Base-by-base conservation (phyloP, 225 moss, liverwort and hornwort species). In the Polytrichum formosum region DNA sequence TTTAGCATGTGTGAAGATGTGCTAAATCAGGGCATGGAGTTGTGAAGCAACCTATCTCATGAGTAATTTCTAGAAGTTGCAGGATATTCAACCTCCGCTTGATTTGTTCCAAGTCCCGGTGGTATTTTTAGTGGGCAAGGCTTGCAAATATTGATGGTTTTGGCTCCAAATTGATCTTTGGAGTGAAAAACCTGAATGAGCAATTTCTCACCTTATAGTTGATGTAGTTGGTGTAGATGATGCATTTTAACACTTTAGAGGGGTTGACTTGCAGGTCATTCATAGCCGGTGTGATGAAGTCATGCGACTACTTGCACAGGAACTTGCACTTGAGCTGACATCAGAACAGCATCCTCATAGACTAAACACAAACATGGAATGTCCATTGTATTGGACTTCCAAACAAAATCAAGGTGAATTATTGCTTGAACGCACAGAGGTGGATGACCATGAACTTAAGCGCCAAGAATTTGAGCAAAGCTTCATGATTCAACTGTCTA, bases 251-350 rank as follows among this genome's bases (percentile, higher is more conserved):
- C 22, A 27, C 27, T 63, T 63, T 8, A 26, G 23, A 63, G 67
- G 61, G 53, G 18, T 60, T 65, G 61, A 8, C 71, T 64, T 27
- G 79, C 88, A 95, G 95, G 92, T 95, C 19, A 90, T 95, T 28
- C 92, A 88, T 70, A 86, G 90, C 37, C 87, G 88, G 69, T 92
- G 92, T 73, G 95, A 95, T 70, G 83, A 95, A 73, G 95, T 95
- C 37, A 91, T 95, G 91, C 84, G 81, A 70, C 79, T 87, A 81
- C 92, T 92, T 68, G 74, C 88, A 21, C 85, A 87, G 80, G 91
- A 92, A 55, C 84, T 95, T 31, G 70, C 37, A n/a, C 21, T 59
- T 61, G 74, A 74, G 65, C 67, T 71, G 18, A 70, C 70, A 19
- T 61, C 25, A 28, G 67, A 64, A 62, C 28, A 35, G 58, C 53